These are phyloP conservation scores for Aspergillus cavernicola DNA, from an alignment of 495 filamentous ascomycete genomes.

Conservation along the genomic window DNA sequence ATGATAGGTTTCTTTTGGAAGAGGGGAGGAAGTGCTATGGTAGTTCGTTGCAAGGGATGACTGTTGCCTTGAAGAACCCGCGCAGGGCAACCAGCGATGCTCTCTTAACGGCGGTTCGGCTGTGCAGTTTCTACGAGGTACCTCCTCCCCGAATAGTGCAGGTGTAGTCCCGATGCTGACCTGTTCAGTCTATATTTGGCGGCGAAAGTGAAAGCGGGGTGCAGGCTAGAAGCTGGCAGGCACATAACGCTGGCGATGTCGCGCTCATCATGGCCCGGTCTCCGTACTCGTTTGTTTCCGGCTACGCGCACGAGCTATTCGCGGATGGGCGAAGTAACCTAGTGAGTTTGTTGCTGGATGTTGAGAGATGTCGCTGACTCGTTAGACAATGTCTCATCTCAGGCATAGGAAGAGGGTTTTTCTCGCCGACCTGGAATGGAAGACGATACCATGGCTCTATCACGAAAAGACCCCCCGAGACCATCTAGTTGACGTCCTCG, in stretches of 20 bases:
- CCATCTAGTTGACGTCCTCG: conserved; percentile 1
- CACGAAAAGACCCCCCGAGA: conserved; percentile 6
- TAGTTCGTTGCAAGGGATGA: conserved; percentile 1
- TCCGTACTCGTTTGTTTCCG: conserved; percentile 7
- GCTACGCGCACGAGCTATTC: conserved; percentile 5
- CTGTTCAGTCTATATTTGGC: background rate
- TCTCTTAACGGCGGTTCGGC: background rate
- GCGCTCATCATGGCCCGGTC: background rate
- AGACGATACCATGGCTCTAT: conserved; percentile 8
- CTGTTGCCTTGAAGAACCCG: background rate
- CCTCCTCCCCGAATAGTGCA: background rate
- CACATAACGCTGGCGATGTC: conserved; percentile 6
- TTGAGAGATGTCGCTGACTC: background rate
- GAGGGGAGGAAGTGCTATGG: conserved; percentile 6
- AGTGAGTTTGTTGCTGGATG: background rate
- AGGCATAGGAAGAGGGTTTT: conserved; percentile 1
- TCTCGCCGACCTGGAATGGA: conserved; percentile 1
- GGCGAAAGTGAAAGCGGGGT: background rate
- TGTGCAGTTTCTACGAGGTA: conserved; percentile 11
- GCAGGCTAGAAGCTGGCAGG: conserved; percentile 6
- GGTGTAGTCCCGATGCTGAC: background rate
- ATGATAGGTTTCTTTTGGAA: background rate
- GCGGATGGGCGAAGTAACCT: conserved; percentile 5
- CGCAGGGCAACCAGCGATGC: background rate
- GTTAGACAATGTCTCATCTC: background rate